A percentile compares a stretch with the other conserved stretches of the same genome.
phyloP scores from a whole-genome alignment of 78 protist genomes.

The Pigoraptor vietnamica region DNA sequence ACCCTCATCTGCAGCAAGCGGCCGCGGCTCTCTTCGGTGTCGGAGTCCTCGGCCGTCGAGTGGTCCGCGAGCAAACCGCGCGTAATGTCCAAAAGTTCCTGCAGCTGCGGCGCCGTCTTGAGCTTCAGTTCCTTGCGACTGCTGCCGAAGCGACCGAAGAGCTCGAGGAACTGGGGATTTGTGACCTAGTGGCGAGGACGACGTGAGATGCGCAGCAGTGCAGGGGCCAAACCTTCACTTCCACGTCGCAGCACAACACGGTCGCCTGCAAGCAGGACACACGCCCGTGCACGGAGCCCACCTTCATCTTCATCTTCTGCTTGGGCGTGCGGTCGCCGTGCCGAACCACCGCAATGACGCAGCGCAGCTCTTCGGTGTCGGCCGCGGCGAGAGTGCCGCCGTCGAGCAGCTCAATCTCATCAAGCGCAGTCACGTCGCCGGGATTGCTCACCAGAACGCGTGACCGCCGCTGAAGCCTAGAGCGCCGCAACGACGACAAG shows the following conservation, averaged over 20 bases:
- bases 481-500: not conserved
- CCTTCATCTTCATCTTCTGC: slow-evolving; percentile 43
- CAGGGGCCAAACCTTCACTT: not conserved
- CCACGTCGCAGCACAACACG: not conserved
- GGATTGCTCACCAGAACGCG: not conserved
- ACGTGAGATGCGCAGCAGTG: too few relatives aligned
- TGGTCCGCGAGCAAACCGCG: not conserved
- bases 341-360: slow-evolving; percentile 49
- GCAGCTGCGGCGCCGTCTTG: slow-evolving; percentile 38
- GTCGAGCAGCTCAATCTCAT: not conserved
- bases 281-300: not conserved
- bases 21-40: slow-evolving; percentile 8
- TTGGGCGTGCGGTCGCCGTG: slow-evolving; percentile 71
- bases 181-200: too few relatives aligned
- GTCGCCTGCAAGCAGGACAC: not conserved
- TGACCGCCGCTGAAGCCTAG: not conserved
- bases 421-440: not conserved
- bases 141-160: not conserved
- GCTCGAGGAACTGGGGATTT: not conserved
- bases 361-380: slow-evolving; percentile 15
- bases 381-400: not conserved
- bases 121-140: slow-evolving; percentile 39
- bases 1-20: slow-evolving; percentile 27
- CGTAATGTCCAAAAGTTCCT: slow-evolving; percentile 19
- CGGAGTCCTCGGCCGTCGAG: not conserved